Percentiles rank a stretch among this genome's conserved stretches.
phyloP scores from a whole-genome alignment of 805 yeast species.

The Yarrowia sp. region DNA sequence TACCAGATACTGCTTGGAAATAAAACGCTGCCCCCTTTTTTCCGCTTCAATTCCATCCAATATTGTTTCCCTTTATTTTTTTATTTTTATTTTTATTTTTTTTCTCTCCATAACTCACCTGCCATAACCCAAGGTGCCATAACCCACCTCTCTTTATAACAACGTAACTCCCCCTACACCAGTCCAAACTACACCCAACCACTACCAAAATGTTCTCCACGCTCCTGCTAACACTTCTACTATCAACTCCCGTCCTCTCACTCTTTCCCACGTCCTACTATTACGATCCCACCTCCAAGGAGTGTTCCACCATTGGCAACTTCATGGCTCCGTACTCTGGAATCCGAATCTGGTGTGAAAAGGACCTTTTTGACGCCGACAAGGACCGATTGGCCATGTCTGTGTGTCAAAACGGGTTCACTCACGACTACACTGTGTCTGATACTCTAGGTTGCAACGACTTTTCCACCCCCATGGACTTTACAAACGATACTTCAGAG shows the following conservation, averaged over 20 bases:
- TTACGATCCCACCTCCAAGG: background rate
- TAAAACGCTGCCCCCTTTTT: no score
- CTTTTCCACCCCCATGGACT: background rate
- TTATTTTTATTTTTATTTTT: no score
- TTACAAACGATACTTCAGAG: background rate
- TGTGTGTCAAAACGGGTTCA: constrained; percentile 11
- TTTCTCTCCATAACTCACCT: background rate
- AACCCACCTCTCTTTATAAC: background rate
- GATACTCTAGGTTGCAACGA: background rate
- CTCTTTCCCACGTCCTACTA: background rate
- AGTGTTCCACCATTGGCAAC: background rate
- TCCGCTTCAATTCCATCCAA: background rate
- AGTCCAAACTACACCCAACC: background rate
- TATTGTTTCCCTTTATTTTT: no score
- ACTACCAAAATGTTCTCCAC: background rate
- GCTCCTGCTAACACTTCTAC: background rate
- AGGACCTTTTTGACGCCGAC: background rate
- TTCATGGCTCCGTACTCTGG: constrained; percentile 23
- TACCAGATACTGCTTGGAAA: no score
- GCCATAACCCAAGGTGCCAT: background rate
- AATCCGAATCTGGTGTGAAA: constrained; percentile 18
- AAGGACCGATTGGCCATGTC: constrained; percentile 6
- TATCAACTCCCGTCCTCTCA: background rate
- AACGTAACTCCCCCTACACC: background rate
- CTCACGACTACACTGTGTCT: background rate